phyloP scores from a whole-genome alignment of 805 yeast species.

The Cyberlindnera euphorbiae region DNA sequence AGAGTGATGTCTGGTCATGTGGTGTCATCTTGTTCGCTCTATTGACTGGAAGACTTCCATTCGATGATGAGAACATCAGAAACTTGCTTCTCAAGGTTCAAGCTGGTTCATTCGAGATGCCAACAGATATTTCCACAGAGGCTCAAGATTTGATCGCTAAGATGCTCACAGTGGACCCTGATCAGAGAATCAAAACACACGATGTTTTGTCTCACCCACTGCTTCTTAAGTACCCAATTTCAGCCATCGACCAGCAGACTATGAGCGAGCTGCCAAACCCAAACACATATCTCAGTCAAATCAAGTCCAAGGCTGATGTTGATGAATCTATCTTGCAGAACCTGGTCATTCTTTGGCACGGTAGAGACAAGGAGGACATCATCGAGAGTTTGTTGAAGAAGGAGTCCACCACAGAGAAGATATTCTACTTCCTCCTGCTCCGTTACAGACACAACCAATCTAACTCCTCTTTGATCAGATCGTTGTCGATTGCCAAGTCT shows the following conservation, averaged over 20 bases:
- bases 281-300: slow-evolving; percentile 23
- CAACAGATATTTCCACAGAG: slow-evolving; percentile 53
- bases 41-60: slow-evolving; percentile 76
- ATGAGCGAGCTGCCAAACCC: slow-evolving; percentile 29
- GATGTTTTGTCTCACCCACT: slow-evolving; percentile 74
- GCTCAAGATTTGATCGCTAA: slow-evolving; percentile 61
- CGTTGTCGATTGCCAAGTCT: slow-evolving; percentile 28
- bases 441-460: slow-evolving; percentile 71
- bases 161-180: slow-evolving; percentile 70
- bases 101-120: slow-evolving; percentile 71
- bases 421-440: slow-evolving; percentile 70
- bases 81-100: slow-evolving; percentile 69
- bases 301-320: slow-evolving; percentile 39
- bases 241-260: slow-evolving; percentile 21
- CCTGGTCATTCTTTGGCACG: slow-evolving; percentile 78
- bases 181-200: slow-evolving; percentile 61
- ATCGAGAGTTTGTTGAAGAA: slow-evolving; percentile 49
- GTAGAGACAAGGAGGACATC: slow-evolving; percentile 56
- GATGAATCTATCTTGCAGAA: slow-evolving; percentile 73
- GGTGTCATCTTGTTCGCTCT: slow-evolving; percentile 79
- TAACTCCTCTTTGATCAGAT: slow-evolving; percentile 26
- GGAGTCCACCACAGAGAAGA: slow-evolving; percentile 67
- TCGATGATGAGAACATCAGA: slow-evolving; percentile 78
- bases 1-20: slow-evolving; percentile 86
- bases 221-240: slow-evolving; percentile 53